Evolutionary conservation across 176 grass and related monocot genomes (phyloP), one percentile per base, ranked within the genome.

Genomic region (Themeda triandra): DNA sequence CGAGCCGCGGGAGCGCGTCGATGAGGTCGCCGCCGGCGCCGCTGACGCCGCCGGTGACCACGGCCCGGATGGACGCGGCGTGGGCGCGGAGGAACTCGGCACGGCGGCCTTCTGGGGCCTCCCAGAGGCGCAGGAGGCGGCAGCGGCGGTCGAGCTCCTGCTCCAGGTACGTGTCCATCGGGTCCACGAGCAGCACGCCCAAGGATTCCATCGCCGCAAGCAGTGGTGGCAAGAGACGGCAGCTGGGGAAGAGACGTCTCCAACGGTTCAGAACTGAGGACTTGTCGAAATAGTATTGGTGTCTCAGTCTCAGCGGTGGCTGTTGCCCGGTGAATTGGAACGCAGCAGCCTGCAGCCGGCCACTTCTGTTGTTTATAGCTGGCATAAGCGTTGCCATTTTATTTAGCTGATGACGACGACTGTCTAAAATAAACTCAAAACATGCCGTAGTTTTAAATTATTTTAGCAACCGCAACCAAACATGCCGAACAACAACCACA

Each of bases 121-220:
- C 84, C 86, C 87, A 93, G 8, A 96, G 44, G 33, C 91, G 93
- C 83, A 91, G 68, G 77, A 93, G 88, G 65, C 59, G 73, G 91
- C 49, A 96, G 27, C 93, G 88, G 13, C 80, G 72, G 39, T 54
- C 81, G 14, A 96, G 91, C 72, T 91, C 90, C 70, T 80, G 77
- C 71, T 97, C 92, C 28, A 97, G 85, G 86, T 94, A 94, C 4
- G 87, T 27, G 80, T 94, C 86, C 69, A 88, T 71, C 12, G 94
- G 87, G 30, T 69, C 29, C 42, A 92, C 80, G 53, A 97, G 85
- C 29, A 97, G 92, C 71, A 92, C 86, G 17, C 83, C 83, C 4
- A 94, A 69, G 14, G 87, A 94, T 19, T 97, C 94, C 92, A 92
- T 89, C 66, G 82, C 67, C 48, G n/a, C n/a, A n/a, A n/a, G n/a